Evolutionary conservation across 2,329 filamentous ascomycete genomes (phyloP).

Genomic region (Cladosporium sp.): DNA sequence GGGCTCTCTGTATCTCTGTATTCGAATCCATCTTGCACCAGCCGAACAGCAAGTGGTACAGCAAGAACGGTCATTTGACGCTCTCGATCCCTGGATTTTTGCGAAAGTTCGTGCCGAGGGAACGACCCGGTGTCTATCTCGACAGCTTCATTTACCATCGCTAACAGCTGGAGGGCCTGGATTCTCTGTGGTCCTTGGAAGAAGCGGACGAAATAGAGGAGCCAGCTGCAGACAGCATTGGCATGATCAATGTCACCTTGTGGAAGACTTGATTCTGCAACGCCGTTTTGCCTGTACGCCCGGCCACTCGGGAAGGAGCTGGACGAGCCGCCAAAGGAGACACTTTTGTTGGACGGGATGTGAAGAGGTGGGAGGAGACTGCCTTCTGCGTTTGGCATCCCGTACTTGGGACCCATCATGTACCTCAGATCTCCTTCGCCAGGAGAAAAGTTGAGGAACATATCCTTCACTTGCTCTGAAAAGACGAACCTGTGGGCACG

Average conservation of each 20-base stretch:
- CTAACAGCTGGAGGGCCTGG: slow-evolving; percentile 36
- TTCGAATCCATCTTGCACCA: slow-evolving; percentile 36
- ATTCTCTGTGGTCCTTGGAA: slow-evolving; percentile 37
- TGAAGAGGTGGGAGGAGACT: slow-evolving; percentile 31
- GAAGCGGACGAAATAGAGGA: slow-evolving; percentile 39
- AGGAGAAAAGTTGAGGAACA: slow-evolving; percentile 20
- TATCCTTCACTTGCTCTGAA: slow-evolving; percentile 41
- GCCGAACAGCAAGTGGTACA: slow-evolving; percentile 43
- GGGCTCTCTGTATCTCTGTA: slow-evolving; percentile 35
- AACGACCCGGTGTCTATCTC: slow-evolving; percentile 22
- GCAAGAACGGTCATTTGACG: slow-evolving; percentile 40
- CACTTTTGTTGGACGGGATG: slow-evolving; percentile 34
- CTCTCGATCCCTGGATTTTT: slow-evolving; percentile 34
- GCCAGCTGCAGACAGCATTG: slow-evolving; percentile 43
- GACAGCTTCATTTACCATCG: slow-evolving; percentile 30
- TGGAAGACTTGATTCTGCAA: neutral
- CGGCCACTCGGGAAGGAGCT: slow-evolving; percentile 39
- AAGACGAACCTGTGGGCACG: slow-evolving; percentile 56
- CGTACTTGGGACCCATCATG: slow-evolving; percentile 20
- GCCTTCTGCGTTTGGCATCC: slow-evolving; percentile 19
- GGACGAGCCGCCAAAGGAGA: slow-evolving; percentile 29
- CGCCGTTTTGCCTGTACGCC: slow-evolving; percentile 12
- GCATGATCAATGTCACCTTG: slow-evolving; percentile 36
- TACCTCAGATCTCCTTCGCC: slow-evolving; percentile 20
- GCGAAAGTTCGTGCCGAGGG: slow-evolving; percentile 19